Evolutionary conservation across 169 alveolate species (phyloP).

Genomic region (Babesia ovata): DNA sequence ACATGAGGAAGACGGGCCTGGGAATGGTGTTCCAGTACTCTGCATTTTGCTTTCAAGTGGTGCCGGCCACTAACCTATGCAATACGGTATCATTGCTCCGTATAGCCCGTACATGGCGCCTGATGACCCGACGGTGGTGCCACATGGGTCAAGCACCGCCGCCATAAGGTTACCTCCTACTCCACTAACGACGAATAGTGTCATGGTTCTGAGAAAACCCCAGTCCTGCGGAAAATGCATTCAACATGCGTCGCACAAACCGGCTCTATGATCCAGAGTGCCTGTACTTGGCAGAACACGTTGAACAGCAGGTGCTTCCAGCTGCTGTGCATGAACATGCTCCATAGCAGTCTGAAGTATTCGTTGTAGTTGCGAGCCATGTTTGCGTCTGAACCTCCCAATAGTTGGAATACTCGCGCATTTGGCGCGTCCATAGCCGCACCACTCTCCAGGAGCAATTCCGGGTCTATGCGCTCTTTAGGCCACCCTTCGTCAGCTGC

Average conservation of each 20-base stretch:
- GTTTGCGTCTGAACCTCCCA: slow-evolving; percentile 81
- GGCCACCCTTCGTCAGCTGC: slow-evolving; percentile 84
- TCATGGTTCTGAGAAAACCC: slow-evolving; percentile 84
- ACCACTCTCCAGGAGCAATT: slow-evolving; percentile 16
- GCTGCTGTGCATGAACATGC: slow-evolving; percentile 85
- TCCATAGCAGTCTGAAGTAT: slow-evolving; percentile 83
- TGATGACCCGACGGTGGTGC: slow-evolving; percentile 86
- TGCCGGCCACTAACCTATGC: slow-evolving; percentile 62
- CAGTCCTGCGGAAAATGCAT: slow-evolving; percentile 70
- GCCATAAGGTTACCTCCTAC: slow-evolving; percentile 81
- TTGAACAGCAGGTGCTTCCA: slow-evolving; percentile 80
- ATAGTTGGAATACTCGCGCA: slow-evolving; percentile 53
- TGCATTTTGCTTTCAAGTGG: not conserved
- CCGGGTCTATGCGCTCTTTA: not conserved
- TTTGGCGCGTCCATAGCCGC: slow-evolving; percentile 74
- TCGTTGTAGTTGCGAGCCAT: slow-evolving; percentile 82
- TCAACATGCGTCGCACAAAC: slow-evolving; percentile 22
- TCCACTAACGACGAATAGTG: slow-evolving; percentile 78
- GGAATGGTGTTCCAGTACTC: slow-evolving; percentile 87
- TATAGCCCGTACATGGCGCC: slow-evolving; percentile 87
- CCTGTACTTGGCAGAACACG: slow-evolving; percentile 81
- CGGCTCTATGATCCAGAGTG: slow-evolving; percentile 88
- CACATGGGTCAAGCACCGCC: slow-evolving; percentile 86
- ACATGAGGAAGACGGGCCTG: slow-evolving; percentile 76
- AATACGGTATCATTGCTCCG: slow-evolving; percentile 86